Percentiles rank a stretch among this genome's conserved stretches.
Evolutionary conservation across 2,329 filamentous ascomycete species (phyloP).

Genomic region (Verticillium nubilum): DNA sequence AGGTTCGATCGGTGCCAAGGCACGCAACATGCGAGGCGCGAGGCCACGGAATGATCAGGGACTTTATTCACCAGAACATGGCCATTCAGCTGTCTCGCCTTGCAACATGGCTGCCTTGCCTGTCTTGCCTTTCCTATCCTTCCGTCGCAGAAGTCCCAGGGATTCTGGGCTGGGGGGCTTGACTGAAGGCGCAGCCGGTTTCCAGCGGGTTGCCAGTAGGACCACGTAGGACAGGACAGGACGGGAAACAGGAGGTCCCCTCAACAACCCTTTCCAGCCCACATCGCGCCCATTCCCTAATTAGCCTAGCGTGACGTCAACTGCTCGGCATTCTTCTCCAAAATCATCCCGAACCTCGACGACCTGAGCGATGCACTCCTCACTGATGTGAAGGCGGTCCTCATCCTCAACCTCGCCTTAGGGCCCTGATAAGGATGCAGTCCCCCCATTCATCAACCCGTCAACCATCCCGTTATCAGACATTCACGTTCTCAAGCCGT

Average conservation of each 20-base stretch:
- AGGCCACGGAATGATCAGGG: neutral
- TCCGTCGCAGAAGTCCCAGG: neutral
- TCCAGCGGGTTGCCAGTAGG: no score
- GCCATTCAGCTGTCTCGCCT: neutral
- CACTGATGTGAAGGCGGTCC: neutral
- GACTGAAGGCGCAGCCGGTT: no score
- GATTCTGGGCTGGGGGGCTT: neutral
- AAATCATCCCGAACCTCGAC: neutral
- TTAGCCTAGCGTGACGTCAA: neutral
- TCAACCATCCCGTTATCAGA: neutral
- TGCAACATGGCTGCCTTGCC: neutral
- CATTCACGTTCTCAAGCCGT: neutral
- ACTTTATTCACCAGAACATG: neutral
- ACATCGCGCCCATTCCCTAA: neutral
- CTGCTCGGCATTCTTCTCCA: neutral
- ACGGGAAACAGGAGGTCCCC: neutral
- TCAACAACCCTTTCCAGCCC: neutral
- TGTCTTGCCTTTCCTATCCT: neutral
- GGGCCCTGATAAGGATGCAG: neutral
- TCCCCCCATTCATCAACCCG: neutral
- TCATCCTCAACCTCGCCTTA: neutral
- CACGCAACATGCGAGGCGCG: no score
- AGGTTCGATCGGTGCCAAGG: neutral
- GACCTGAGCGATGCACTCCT: neutral
- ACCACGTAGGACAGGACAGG: no score